phyloP scores from a whole-genome alignment of 2,329 filamentous ascomycete genomes.

The Fusarium bulbicola region DNA sequence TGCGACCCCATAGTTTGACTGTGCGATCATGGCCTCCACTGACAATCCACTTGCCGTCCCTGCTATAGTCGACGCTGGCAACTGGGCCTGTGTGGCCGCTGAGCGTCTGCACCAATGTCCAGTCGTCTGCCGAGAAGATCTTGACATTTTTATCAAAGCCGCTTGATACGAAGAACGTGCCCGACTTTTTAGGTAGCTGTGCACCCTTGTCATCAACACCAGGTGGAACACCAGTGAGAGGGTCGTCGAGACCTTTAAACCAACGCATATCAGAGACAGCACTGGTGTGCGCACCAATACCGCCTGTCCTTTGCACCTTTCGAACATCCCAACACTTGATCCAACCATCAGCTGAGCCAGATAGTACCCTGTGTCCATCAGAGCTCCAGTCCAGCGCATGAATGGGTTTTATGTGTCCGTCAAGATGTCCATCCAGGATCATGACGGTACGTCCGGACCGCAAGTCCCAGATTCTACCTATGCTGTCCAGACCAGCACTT shows the following conservation, averaged over 20 bases:
- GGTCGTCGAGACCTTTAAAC: constrained; percentile 88
- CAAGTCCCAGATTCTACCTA: constrained; percentile 94
- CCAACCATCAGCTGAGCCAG: constrained; percentile 92
- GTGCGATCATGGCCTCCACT: constrained; percentile 95
- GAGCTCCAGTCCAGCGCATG: constrained; percentile 92
- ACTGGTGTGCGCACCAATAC: constrained; percentile 89
- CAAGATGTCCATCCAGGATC: constrained; percentile 90
- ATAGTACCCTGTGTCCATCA: constrained; percentile 92
- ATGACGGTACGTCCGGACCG: constrained; percentile 93
- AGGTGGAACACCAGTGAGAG: constrained; percentile 68
- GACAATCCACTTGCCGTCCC: constrained; percentile 89
- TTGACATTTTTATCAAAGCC: constrained; percentile 97
- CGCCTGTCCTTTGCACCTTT: constrained; percentile 83
- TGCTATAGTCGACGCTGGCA: constrained; percentile 86
- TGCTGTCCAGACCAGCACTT: constrained; percentile 92
- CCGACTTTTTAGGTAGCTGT: constrained; percentile 80
- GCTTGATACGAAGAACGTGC: constrained; percentile 89
- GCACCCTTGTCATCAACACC: constrained; percentile 72
- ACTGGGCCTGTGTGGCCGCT: constrained; percentile 94
- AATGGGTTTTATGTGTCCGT: constrained; percentile 85
- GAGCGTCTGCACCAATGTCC: constrained; percentile 86
- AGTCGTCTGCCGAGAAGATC: constrained; percentile 95
- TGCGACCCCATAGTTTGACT: constrained; percentile 94
- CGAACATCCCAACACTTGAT: constrained; percentile 98
- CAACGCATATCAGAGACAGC: constrained; percentile 93